A percentile compares a stretch with the other conserved stretches of the same genome.
Evolutionary conservation across 352 stramenopile species (phyloP).

Genomic region (Phytophthora lateralis): DNA sequence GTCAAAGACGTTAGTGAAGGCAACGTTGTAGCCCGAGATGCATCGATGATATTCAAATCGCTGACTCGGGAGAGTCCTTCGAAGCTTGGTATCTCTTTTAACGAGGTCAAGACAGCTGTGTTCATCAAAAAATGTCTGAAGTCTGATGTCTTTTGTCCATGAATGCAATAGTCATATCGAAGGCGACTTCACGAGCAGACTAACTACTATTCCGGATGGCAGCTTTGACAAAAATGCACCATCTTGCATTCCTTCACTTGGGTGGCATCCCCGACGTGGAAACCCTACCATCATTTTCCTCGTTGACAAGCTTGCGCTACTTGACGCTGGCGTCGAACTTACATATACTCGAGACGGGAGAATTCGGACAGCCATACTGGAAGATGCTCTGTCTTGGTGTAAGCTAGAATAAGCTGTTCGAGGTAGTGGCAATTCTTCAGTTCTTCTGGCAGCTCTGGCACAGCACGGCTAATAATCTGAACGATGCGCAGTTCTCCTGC

Average conservation of each 20-base stretch:
- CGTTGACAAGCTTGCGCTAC: slow-evolving; percentile 33
- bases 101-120: background rate
- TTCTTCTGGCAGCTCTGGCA: slow-evolving; percentile 32
- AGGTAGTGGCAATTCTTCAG: slow-evolving; percentile 37
- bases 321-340: slow-evolving; percentile 26
- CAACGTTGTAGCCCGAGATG: slow-evolving; percentile 2
- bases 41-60: slow-evolving; percentile 26
- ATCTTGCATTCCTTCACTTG: slow-evolving; percentile 42
- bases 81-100: slow-evolving; percentile 24
- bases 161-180: slow-evolving; percentile 26
- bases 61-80: slow-evolving; percentile 16
- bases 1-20: slow-evolving; percentile 21
- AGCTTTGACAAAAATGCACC: slow-evolving; percentile 36
- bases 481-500: slow-evolving; percentile 40
- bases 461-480: slow-evolving; percentile 43
- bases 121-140: no score
- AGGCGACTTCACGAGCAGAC: slow-evolving; percentile 29
- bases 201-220: slow-evolving; percentile 16
- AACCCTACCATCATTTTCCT: slow-evolving; percentile 32
- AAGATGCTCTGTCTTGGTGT: slow-evolving; percentile 34
- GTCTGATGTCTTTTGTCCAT: background rate
- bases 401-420: slow-evolving; percentile 31
- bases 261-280: slow-evolving; percentile 32
- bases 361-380: slow-evolving; percentile 30
- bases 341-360: slow-evolving; percentile 37